Base-by-base conservation (phyloP, 2,329 filamentous ascomycete species). In the Exserohilum turcica region DNA sequence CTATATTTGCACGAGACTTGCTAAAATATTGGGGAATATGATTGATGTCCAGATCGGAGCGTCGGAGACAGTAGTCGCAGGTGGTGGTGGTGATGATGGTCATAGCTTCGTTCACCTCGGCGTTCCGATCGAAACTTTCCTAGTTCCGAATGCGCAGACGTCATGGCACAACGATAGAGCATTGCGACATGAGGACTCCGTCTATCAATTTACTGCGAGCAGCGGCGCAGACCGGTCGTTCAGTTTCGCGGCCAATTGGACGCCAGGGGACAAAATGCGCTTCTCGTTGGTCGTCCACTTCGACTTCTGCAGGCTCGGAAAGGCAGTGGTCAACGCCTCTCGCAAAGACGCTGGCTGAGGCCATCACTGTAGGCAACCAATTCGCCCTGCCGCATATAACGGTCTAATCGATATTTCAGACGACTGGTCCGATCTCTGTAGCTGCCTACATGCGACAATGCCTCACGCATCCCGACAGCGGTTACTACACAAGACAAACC, bases 401-500 rank as follows among this genome's bases (percentile, higher is more conserved):
- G 8, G 16, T 28, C 54, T 61, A 29, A 64, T 19, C 16, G 13
- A 43, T 5, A 4, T 10, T n/a, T 13, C 63, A 90, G 86, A 85
- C 88, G 35, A 97, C 94, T 9, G 94, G 94, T 0, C 93, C 94
- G 3, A 86, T 97, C 24, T 91, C 94, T 0, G 84, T 99, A 56
- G 92, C 94, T 5, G 88, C 91, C 46, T 99, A 92, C 75, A 99
- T 99, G 94, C 92, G 94, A 72, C 96, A 97, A 87, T 97, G 93
- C 74, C 84, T 99, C 59, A 99, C 94, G 0, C 90, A 90, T 9
- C 90, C 94, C 56, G 78, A 91, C 33, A 92, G 91, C 53, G 94
- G 94, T 48, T 99, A 99, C 78, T 99, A 99, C 77, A 97, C 92
- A 5, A 84, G 86, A 19, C 82, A 87, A 37, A 82, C 82, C 48